Evolutionary conservation across 331 rosid species (phyloP), one percentile per base, ranked within the genome.

Genomic region (Quercus tomentella): DNA sequence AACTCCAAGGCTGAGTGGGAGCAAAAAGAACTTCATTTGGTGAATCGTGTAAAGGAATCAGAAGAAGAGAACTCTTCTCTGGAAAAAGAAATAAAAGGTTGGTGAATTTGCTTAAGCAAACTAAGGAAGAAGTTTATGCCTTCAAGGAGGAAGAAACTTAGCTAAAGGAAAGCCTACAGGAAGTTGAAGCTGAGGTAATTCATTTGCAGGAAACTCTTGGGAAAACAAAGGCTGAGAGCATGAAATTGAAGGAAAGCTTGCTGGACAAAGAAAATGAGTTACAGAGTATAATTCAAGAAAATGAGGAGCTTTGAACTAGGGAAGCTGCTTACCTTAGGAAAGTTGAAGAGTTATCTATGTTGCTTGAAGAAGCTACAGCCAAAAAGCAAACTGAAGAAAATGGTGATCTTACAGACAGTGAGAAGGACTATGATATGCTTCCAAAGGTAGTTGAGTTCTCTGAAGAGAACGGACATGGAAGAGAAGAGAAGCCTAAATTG

Each of bases 121-220:
- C 89, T 0, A 87, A 94, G 86, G 97, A 91, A 81, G 95, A 91
- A 87, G 89, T 89, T 75, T 82, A 80, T 73, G 81, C 76, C 68
- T 84, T 56, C 88, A 84, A 84, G 84, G 96, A 92, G 79, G 97
- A 91, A 80, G 98, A 91, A 86, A 83, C 88, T 37, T 96, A 86
- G 80, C 86, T 92, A 81, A 90, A 87, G 88, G 97, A 92, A 70
- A 89, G 84, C 84, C 79, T 95, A 81, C 91, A 91, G 87, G 97
- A 95, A 88, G 98, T 93, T 49, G 97, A 92, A 86, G 79, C 97
- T n/a, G 98, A 95, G 88, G 91, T 84, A 37, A 90, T 93, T 70
- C 88, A 90, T 73, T 87, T 95, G 88, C 98, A 95, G 91, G 98
- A 92, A 89, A 85, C 97, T 69, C 93, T 95, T 45, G 90, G 89